A percentile compares a stretch with the other conserved stretches of the same genome.
phyloP scores from a whole-genome alignment of 2,329 filamentous ascomycete species.

The Emergomyces africanus region DNA sequence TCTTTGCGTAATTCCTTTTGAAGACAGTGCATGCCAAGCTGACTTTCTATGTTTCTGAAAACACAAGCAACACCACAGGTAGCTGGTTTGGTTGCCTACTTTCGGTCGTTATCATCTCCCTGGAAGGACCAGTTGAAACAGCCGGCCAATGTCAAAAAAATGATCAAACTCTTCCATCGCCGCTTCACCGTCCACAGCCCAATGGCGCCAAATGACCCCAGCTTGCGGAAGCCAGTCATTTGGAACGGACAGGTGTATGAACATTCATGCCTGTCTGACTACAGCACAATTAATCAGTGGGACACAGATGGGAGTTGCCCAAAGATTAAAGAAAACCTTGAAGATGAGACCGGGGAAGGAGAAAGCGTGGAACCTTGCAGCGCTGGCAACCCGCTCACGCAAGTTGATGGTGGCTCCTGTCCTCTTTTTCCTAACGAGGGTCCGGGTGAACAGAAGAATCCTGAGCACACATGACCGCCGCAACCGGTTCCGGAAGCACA shows the following conservation, averaged over 20 bases:
- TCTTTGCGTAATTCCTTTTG: too few species aligned
- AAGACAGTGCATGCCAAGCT: too few species aligned
- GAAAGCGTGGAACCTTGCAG: neutral
- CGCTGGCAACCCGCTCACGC: neutral
- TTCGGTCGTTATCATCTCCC: neutral
- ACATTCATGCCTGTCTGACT: neutral
- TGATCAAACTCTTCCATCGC: neutral
- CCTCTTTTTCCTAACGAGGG: neutral
- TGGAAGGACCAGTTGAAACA: neutral
- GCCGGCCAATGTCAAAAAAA: neutral
- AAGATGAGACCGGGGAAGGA: neutral
- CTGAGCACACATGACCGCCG: too few species aligned
- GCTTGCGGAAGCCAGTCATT: neutral
- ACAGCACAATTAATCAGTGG: neutral
- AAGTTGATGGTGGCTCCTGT: neutral
- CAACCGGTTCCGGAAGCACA: too few species aligned
- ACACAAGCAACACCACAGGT: neutral
- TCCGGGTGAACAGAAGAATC: neutral
- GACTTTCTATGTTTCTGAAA: neutral
- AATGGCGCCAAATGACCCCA: too few species aligned
- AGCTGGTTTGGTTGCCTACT: neutral
- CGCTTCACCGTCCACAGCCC: neutral
- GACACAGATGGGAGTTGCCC: neutral
- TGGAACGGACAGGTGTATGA: neutral
- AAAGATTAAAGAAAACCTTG: neutral